Evolutionary conservation across 2,329 filamentous ascomycete genomes (phyloP).

Genomic region (Pestalotiopsis fici): DNA sequence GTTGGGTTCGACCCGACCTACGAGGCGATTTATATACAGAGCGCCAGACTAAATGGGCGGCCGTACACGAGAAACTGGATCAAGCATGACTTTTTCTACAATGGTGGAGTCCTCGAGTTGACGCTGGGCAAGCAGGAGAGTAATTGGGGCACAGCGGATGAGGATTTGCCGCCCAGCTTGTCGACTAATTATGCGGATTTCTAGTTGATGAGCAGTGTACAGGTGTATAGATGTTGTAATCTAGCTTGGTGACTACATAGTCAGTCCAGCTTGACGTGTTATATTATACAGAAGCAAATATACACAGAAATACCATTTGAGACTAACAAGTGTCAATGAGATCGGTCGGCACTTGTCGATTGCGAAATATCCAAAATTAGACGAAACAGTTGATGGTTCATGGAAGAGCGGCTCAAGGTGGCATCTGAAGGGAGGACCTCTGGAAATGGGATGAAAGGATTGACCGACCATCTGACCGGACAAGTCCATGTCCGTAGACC

Average conservation of each 20-base stretch:
- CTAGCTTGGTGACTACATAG: not conserved
- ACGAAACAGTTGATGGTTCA: not conserved
- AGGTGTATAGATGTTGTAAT: no score
- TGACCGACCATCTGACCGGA: not conserved
- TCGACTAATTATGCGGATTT: slow-evolving; percentile 21
- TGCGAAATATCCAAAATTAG: not conserved
- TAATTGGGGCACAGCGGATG: slow-evolving; percentile 57
- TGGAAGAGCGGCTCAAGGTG: not conserved
- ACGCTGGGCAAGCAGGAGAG: slow-evolving; percentile 55
- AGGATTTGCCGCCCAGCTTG: slow-evolving; percentile 60
- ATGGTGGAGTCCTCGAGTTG: slow-evolving; percentile 62
- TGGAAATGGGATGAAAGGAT: not conserved
- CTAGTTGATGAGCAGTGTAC: not conserved
- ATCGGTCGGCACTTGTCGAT: not conserved
- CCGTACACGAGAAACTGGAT: slow-evolving; percentile 64
- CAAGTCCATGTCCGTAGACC: not conserved
- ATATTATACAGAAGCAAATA: not conserved
- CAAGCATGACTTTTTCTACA: slow-evolving; percentile 61
- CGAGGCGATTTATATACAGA: slow-evolving; percentile 60
- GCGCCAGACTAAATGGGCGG: slow-evolving; percentile 56
- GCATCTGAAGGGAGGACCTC: not conserved
- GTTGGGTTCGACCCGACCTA: slow-evolving; percentile 31
- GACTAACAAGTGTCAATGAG: not conserved
- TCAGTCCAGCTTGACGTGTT: not conserved
- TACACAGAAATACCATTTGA: not conserved